Base-by-base conservation (phyloP, 441 rosid genomes). In the Brassica balearica region DNA sequence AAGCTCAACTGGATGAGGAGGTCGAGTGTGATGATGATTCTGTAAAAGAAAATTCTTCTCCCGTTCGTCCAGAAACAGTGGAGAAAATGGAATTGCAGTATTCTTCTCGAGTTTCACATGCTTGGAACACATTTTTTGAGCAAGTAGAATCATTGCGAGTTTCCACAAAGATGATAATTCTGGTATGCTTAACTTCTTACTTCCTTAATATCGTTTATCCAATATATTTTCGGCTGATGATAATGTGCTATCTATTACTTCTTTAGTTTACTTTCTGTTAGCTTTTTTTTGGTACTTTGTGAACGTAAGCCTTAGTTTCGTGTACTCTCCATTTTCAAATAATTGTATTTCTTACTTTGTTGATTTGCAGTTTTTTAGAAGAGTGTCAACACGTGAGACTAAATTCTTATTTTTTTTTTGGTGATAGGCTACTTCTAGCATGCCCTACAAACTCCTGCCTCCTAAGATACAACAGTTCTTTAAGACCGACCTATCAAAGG, bases 81-180 rank as follows among this genome's bases (percentile, higher is more conserved):
- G 88, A 86, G 72, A 75, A 69, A 58, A 46, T 8, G 72, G 83
- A 68, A 71, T 61, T 27, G 77, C 82, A 76, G 69, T 14, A 78
- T 68, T 73, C 67, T 71, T 65, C 63, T 84, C 71, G 75, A 84
- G 82, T 70, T 58, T 96, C 99, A 11, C 89, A 79, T 86, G 88
- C 86, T 59, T 96, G 99, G 97, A 86, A 85, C 84, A 88, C 92
- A 69, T 96, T 96, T 81, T 84, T 87, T 48, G 98, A 96, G 91
- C 98, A 91, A 88, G 88, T 88, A 78, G 97, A 94, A 76, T 88
- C 95, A 19, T 78, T 92, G 71, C 81, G 89, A 66, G 88, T 91
- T 77, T 87, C 98, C 63, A 87, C 96, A 55, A 86, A 91, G 83
- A 71, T 96, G 86, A 91, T 90, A 79, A 92, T 94, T 87, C 79